A percentile compares a stretch with the other conserved stretches of the same genome.
Conservation (phyloP, 2,329 filamentous ascomycete genomes). For the Chrysosporium queenslandicum region DNA sequence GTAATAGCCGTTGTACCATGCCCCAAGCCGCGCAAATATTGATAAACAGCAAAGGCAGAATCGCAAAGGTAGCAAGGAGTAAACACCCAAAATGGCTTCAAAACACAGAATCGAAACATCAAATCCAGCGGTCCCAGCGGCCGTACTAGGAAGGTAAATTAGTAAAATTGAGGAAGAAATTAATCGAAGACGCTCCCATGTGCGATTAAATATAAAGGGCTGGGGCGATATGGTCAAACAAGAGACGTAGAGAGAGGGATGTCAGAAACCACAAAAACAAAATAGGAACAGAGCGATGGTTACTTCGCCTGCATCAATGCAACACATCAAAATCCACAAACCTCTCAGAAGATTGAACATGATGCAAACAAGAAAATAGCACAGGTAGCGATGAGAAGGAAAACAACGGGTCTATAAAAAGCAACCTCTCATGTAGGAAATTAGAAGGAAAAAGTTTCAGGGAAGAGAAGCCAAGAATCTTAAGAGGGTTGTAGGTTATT, state of each 20-base stretch:
- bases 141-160: background rate
- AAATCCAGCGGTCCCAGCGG: background rate
- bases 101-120: background rate
- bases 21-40: background rate
- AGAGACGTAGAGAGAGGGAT: background rate
- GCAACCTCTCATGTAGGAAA: background rate
- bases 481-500: slow-evolving; percentile 17
- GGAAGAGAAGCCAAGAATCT: background rate
- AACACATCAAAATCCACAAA: no score
- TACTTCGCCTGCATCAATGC: no score
- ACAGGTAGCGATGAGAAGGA: no score
- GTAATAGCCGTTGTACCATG: background rate
- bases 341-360: no score
- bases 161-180: background rate
- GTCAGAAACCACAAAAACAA: no score
- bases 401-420: background rate
- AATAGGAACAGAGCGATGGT: background rate
- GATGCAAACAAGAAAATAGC: no score
- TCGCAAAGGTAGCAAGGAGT: background rate
- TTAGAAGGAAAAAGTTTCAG: background rate
- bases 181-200: background rate
- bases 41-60: background rate
- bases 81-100: background rate
- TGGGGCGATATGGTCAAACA: no score
- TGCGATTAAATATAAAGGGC: background rate